Base-by-base conservation (phyloP, 2,329 filamentous ascomycete genomes). In the Calonectria montana region DNA sequence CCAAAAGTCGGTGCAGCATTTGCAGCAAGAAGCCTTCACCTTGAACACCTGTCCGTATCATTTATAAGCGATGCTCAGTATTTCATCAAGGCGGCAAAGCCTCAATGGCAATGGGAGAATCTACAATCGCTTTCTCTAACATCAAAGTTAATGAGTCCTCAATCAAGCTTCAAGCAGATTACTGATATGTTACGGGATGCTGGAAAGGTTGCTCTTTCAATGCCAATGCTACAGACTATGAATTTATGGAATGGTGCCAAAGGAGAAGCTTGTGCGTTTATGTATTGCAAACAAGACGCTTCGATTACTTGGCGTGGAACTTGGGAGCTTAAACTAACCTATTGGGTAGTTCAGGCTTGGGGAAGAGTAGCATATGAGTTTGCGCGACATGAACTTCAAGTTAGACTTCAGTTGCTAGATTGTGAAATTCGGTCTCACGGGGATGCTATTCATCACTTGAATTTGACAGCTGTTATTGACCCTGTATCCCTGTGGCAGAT, bases 361-460 rank as follows among this genome's bases (percentile, higher is more conserved):
- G 21, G 57, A 25, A 35, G 1, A 18, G 45, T 73, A 7, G 37
- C 55, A 0, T 16, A 31, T 23, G 7, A 67, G 37, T 45, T 25
- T 63, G 3, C 55, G 27, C 57, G 39, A 18, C 18, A 12, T 8
- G 57, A 47, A 8, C 13, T 75, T 10, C n/a, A 0, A 13, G 21
- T 74, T 10, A 45, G 59, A 13, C 27, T 9, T 43, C 4, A 21
- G 27, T 41, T 64, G 1, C 62, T 23, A 10, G 4, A 2, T 4
- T 31, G 65, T 12, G 25, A 57, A 0, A 69, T 75, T 31, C 4
- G 16, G 1, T 76, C 73, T 62, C 71, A 75, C 21, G 71, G 75
- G 13, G 73, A 77, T 7, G 75, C 75, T 0, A 67, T 76, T 31
- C 15, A 53, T 13, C 41, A 63, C 53, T 23, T 76, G 39, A 66